These are phyloP conservation scores for Strobilomyces confusus DNA, from an alignment of 768 basidiomycete genomes.

Conservation along the genomic window DNA sequence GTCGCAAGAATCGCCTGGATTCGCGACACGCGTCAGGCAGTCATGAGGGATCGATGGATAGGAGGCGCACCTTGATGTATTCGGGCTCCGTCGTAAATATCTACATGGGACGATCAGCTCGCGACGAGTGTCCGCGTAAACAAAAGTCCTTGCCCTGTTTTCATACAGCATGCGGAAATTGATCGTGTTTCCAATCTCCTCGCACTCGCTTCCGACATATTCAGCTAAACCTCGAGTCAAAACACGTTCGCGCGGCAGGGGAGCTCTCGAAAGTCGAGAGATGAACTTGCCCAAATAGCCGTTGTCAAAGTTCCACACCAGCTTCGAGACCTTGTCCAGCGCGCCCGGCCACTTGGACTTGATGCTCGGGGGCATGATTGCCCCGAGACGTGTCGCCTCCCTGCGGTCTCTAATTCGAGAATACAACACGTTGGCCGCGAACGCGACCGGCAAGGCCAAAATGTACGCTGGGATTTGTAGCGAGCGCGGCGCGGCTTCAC, in stretches of 20 bases:
- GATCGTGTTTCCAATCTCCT: slow-evolving; percentile 23
- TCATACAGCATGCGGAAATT: slow-evolving; percentile 25
- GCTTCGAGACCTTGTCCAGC: neutral
- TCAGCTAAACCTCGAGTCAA: slow-evolving; percentile 14
- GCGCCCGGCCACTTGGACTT: neutral
- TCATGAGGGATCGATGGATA: neutral
- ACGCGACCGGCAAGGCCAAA: slow-evolving; percentile 22
- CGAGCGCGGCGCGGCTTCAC: slow-evolving; percentile 9
- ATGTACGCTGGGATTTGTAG: slow-evolving; percentile 16
- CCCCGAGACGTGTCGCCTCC: neutral
- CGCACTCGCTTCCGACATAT: slow-evolving; percentile 3
- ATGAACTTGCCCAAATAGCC: slow-evolving; percentile 46
- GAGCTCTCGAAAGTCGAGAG: neutral
- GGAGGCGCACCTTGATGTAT: slow-evolving; percentile 33
- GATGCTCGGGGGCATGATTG: neutral
- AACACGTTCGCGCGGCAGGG: neutral
- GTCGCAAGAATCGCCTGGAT: slow-evolving; percentile 35
- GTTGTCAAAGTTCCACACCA: slow-evolving; percentile 32
- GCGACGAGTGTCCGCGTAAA: neutral
- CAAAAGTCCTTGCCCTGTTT: slow-evolving; percentile 17
- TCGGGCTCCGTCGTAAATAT: slow-evolving; percentile 38
- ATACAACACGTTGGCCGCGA: slow-evolving; percentile 32
- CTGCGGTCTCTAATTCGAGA: slow-evolving; percentile 39
- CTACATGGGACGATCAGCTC: slow-evolving; percentile 16
- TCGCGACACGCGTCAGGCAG: neutral